A percentile compares a stretch with the other conserved stretches of the same genome.
These are phyloP conservation scores for Stagonosporopsis vannaccii DNA, from an alignment of 2,329 filamentous ascomycete genomes.

Conservation along the genomic window DNA sequence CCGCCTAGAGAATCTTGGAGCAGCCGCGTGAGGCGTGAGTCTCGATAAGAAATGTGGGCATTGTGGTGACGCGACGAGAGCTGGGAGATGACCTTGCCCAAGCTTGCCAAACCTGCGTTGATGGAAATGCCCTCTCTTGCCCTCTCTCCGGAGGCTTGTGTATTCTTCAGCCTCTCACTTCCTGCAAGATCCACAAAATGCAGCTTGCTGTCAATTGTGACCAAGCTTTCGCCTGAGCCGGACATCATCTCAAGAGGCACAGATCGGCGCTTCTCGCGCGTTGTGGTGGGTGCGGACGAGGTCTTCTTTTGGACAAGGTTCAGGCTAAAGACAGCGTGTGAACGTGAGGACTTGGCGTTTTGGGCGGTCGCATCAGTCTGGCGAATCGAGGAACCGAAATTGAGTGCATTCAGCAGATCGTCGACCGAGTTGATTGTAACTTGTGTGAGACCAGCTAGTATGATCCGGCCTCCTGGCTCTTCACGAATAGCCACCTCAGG, in stretches of 20 bases:
- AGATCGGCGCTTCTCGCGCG: constrained; percentile 83
- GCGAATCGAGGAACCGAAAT: constrained; percentile 90
- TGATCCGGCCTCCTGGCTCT: constrained; percentile 91
- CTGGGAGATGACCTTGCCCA: constrained; percentile 98
- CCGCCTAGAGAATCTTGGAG: constrained; percentile 96
- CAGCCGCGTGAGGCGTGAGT: constrained; percentile 94
- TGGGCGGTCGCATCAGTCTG: constrained; percentile 97
- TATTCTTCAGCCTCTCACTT: constrained; percentile 96
- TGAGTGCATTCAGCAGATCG: constrained; percentile 86
- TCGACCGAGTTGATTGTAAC: constrained; percentile 90
- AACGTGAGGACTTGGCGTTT: constrained; percentile 96
- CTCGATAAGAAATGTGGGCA: constrained; percentile 94
- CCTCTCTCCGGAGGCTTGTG: constrained; percentile 90
- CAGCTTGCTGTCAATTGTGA: constrained; percentile 96
- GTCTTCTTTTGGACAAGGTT: constrained; percentile 88
- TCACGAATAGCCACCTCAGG: constrained; percentile 88
- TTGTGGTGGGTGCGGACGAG: constrained; percentile 58
- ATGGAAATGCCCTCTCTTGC: constrained; percentile 98
- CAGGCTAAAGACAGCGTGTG: constrained; percentile 94
- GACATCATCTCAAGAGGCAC: constrained; percentile 83
- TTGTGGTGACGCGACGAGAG: constrained; percentile 87
- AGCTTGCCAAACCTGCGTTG: constrained; percentile 90
- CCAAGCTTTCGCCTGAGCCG: constrained; percentile 62
- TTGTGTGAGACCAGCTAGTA: constrained; percentile 88
- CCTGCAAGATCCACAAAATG: constrained; percentile 98